These are phyloP conservation scores for Coemansia sp. DNA, from an alignment of 192 early-diverging fungal genomes.

Conservation along the genomic window DNA sequence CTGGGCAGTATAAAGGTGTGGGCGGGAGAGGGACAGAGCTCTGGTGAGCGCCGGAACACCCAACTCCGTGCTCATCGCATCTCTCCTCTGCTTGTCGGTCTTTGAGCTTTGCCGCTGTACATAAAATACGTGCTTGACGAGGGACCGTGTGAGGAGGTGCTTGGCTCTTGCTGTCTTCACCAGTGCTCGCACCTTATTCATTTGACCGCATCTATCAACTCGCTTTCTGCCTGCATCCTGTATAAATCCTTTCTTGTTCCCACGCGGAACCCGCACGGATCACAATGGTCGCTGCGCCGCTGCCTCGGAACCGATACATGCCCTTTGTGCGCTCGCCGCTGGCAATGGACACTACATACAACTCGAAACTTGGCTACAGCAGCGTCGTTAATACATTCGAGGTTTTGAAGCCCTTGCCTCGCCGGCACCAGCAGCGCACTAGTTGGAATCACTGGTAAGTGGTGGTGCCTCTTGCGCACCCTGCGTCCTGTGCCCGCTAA, in stretches of 20 bases:
- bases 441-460: constrained; percentile 90
- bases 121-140: no score
- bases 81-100: no score
- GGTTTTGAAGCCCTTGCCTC: constrained; percentile 67
- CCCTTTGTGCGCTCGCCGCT: constrained; percentile 4
- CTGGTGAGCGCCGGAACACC: no score
- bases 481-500: not conserved
- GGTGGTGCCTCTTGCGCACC: not conserved
- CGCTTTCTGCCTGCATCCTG: not conserved
- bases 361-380: constrained; percentile 17
- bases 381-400: constrained; percentile 48
- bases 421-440: constrained; percentile 68
- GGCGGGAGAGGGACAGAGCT: no score
- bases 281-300: constrained; percentile 33
- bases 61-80: not conserved
- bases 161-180: not conserved
- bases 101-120: no score
- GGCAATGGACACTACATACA: not conserved
- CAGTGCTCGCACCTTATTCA: not conserved
- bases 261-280: not conserved
- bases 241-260: not conserved
- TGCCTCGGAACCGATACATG: constrained; percentile 32
- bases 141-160: no score
- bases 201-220: not conserved
- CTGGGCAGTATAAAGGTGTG: no score